A percentile compares a stretch with the other conserved stretches of the same genome.
Conservation (phyloP, 148 eudicot genomes). For the Nyssa sinensis region DNA sequence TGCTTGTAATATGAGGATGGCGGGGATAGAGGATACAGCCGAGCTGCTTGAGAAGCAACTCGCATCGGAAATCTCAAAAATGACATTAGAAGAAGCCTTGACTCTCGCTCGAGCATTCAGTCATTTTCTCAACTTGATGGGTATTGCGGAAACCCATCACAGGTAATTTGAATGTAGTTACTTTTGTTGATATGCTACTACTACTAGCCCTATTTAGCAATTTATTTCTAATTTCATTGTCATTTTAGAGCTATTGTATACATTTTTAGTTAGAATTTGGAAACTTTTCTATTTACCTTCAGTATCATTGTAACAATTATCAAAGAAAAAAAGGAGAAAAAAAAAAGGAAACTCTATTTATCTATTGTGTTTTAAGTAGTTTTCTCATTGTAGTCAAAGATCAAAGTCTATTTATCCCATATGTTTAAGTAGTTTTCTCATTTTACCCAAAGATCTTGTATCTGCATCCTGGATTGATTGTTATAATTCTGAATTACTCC, state of each 20-base stretch:
- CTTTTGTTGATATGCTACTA: neutral
- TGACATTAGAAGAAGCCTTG: constrained; percentile 74
- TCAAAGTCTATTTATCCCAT: neutral
- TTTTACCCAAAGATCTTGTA: neutral
- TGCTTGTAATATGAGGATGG: constrained; percentile 74
- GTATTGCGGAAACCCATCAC: constrained; percentile 93
- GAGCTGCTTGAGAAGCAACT: constrained; percentile 79
- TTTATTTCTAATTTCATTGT: neutral
- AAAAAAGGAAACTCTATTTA: neutral
- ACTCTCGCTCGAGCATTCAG: constrained; percentile 71
- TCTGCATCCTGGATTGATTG: neutral
- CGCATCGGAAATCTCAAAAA: constrained; percentile 68
- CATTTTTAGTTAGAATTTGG: neutral
- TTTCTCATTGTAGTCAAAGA: no score
- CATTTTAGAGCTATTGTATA: neutral
- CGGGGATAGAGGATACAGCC: constrained; percentile 75
- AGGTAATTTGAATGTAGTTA: constrained; percentile 38
- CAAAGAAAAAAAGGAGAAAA: no score
- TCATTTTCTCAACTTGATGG: constrained; percentile 73
- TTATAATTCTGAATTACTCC: neutral
- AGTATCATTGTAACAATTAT: neutral
- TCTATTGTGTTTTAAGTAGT: no score
- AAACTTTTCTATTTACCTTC: neutral
- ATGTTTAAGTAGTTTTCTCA: neutral
- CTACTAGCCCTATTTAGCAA: neutral